These are phyloP conservation scores for Puccinia polysora DNA, from an alignment of 1,284 basidiomycete genomes.

Conservation along the genomic window DNA sequence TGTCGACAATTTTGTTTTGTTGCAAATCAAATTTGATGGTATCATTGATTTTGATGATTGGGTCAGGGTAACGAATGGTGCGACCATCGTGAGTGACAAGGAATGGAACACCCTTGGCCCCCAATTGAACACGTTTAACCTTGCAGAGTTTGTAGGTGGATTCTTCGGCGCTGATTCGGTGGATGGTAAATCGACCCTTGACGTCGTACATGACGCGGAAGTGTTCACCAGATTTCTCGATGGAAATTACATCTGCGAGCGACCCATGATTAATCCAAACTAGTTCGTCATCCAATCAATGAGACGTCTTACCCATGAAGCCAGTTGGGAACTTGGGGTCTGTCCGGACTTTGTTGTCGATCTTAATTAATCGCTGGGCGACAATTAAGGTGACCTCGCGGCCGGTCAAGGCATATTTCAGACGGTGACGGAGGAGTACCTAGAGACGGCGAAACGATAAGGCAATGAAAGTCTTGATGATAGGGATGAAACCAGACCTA, in stretches of 20 bases:
- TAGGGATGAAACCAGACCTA: constrained; percentile 47
- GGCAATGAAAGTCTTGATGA: background rate
- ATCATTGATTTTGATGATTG: constrained; percentile 92
- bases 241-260: constrained; percentile 80
- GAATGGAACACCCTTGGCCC: constrained; percentile 89
- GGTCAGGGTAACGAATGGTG: constrained; percentile 99
- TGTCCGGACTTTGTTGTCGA: constrained; percentile 97
- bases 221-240: constrained; percentile 98
- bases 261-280: background rate
- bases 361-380: constrained; percentile 94
- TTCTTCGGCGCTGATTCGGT: constrained; percentile 98
- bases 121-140: constrained; percentile 85
- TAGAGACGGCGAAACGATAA: constrained; percentile 59
- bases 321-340: constrained; percentile 95
- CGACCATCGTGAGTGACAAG: constrained; percentile 98
- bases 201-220: constrained; percentile 99
- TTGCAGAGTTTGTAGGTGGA: constrained; percentile 97
- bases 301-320: constrained; percentile 75
- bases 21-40: constrained; percentile 95
- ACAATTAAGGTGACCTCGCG: constrained; percentile 94
- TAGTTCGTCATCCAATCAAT: no score
- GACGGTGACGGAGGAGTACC: constrained; percentile 95
- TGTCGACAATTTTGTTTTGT: constrained; percentile 89
- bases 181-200: constrained; percentile 99
- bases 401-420: constrained; percentile 97